Percentiles rank a stretch among this genome's conserved stretches.
Conservation (phyloP, 352 stramenopile species). For the Phytophthora citrophthora region DNA sequence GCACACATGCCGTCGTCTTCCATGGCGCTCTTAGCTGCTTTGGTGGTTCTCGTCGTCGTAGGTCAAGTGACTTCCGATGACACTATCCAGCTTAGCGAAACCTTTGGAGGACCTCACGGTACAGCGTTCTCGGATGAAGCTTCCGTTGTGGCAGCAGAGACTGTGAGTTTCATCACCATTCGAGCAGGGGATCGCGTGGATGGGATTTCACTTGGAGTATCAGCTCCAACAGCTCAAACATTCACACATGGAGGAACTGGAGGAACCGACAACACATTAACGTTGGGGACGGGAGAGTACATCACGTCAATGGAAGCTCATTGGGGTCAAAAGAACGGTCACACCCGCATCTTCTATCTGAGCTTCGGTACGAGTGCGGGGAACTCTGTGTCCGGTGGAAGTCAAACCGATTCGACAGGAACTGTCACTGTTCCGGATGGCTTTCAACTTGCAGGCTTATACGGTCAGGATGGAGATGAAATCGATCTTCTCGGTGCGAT, state of each 20-base stretch:
- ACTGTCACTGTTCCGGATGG: constrained; percentile 15
- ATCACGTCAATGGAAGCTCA: constrained; percentile 34
- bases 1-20: neutral
- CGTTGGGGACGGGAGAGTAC: constrained; percentile 15
- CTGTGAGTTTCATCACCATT: constrained; percentile 18
- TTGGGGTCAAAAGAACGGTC: constrained; percentile 24
- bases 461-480: constrained; percentile 29
- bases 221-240: constrained; percentile 18
- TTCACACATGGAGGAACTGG: constrained; percentile 30
- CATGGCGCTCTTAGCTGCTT: constrained; percentile 4
- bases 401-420: constrained; percentile 15
- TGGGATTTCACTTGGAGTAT: constrained; percentile 16
- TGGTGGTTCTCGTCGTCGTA: constrained; percentile 1
- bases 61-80: constrained; percentile 3
- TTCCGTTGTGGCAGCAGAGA: constrained; percentile 15
- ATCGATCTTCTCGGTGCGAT: constrained; percentile 28
- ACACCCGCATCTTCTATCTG: constrained; percentile 30
- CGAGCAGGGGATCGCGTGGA: constrained; percentile 25
- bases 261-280: constrained; percentile 22
- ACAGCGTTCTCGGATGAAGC: constrained; percentile 29
- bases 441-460: constrained; percentile 28
- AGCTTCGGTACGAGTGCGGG: constrained; percentile 28
- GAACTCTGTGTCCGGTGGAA: constrained; percentile 22
- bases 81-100: constrained; percentile 21
- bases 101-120: constrained; percentile 28